phyloP scores from a whole-genome alignment of 306 rosid genomes.

The Begonia peltatifolia region DNA sequence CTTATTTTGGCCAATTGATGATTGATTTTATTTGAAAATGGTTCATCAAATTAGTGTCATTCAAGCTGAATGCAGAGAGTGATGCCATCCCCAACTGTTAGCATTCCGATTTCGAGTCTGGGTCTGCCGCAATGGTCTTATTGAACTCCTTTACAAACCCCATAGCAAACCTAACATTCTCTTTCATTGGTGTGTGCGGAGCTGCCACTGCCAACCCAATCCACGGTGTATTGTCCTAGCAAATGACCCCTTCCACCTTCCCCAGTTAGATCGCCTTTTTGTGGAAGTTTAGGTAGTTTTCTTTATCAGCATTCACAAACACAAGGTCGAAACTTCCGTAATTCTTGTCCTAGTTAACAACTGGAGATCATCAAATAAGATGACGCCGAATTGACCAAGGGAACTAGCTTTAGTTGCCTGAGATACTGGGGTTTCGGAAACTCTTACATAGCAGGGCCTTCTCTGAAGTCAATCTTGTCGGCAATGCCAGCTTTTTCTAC shows the following conservation, averaged over 20 bases:
- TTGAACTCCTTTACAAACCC: constrained; percentile 77
- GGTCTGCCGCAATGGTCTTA: constrained; percentile 68
- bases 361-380: background rate
- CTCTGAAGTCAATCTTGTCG: constrained; percentile 75
- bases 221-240: constrained; percentile 84
- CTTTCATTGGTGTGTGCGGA: constrained; percentile 55
- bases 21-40: too few relatives aligned
- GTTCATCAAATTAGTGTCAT: background rate
- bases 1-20: too few relatives aligned
- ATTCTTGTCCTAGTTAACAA: constrained; percentile 40
- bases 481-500: constrained; percentile 69
- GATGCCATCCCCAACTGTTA: constrained; percentile 1
- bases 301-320: constrained; percentile 77
- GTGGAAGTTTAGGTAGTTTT: constrained; percentile 76
- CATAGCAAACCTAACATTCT: constrained; percentile 61
- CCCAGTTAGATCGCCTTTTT: constrained; percentile 61
- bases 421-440: too few relatives aligned
- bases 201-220: constrained; percentile 80
- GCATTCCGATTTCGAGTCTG: constrained; percentile 67
- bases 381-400: background rate
- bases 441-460: constrained; percentile 81
- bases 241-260: constrained; percentile 64
- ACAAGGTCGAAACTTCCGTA: constrained; percentile 62
- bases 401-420: background rate
- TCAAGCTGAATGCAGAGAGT: constrained; percentile 3